Evolutionary conservation across 257 asterid genomes (phyloP), one percentile per base, ranked within the genome.

Genomic region (Linaria vulgaris): DNA sequence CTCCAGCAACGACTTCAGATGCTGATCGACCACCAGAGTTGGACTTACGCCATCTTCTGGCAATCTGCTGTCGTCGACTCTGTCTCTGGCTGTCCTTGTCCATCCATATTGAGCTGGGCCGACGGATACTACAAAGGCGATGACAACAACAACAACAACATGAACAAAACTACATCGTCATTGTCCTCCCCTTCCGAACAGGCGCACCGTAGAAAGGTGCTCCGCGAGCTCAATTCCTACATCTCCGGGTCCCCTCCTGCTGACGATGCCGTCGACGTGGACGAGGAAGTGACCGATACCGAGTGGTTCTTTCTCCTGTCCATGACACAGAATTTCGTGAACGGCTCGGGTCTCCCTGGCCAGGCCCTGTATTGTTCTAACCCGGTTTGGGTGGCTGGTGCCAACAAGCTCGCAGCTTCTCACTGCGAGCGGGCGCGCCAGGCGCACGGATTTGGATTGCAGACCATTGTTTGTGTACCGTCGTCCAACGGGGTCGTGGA

Each of bases 1-100:
- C 84, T 91, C 6, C 97, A 91, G 72, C 95, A 86, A 64, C 84
- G 95, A 1, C 85, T 91, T 0, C 88, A 72, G 12, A 53, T 89
- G 12, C 24, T 91, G 23, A 88, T 91, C 30, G 97, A 91, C 19
- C 67, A 64, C 3, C 94, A 91, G 73, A 65, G 78, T 73, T 90
- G 96, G 96, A 88, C 97, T 3, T 91, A 91, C 58, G 96, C 97
- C 0, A 91, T 91, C 13, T 91, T 91, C 80, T 91, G 97, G 97
- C 96, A 91, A 48, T 76, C 85, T 0, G 79, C 95, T 1, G 84
- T 61, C 1, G 60, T 67, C 0, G 94, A 85, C 20, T 72, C 63
- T 63, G 78, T 83, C n/a, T n/a, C n/a, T 2, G 34, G 34, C 34
- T n/a, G n/a, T n/a, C n/a, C n/a, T 3, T 76, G 76, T 16, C 75